Percentiles rank a stretch among this genome's conserved stretches.
Conservation (phyloP, 805 yeast genomes). For the Jamesozyma gamospora region DNA sequence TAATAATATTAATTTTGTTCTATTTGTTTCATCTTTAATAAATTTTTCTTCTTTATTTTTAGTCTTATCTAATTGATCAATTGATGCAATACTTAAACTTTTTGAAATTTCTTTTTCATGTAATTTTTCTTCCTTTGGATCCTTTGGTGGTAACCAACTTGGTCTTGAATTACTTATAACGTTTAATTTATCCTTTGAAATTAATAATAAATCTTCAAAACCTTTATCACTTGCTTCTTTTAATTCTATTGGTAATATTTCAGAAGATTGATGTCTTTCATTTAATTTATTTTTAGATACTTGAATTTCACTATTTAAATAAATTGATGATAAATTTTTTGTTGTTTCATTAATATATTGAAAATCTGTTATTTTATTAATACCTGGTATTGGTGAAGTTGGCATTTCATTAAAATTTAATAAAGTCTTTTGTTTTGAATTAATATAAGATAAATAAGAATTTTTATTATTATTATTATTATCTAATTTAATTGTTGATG, state of each 20-base stretch:
- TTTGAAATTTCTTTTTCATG: slow-evolving; percentile 49
- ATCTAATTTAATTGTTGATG: background rate
- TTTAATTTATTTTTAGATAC: slow-evolving; percentile 31
- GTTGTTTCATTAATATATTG: slow-evolving; percentile 30
- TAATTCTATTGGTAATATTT: slow-evolving; percentile 31
- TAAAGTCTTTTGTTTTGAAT: slow-evolving; percentile 16
- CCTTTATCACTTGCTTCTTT: slow-evolving; percentile 32
- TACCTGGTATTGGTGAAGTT: slow-evolving; percentile 44
- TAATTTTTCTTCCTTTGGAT: slow-evolving; percentile 37
- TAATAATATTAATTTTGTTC: slow-evolving; percentile 18
- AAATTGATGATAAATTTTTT: slow-evolving; percentile 33
- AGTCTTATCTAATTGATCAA: slow-evolving; percentile 26
- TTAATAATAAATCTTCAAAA: slow-evolving; percentile 49
- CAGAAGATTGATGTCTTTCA: slow-evolving; percentile 29
- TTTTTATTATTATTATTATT: background rate
- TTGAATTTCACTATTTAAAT: slow-evolving; percentile 31
- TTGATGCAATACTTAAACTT: slow-evolving; percentile 27
- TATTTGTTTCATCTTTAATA: slow-evolving; percentile 21
- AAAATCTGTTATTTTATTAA: slow-evolving; percentile 21
- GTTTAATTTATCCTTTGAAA: slow-evolving; percentile 51
- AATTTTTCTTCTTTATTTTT: slow-evolving; percentile 20
- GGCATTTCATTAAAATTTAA: slow-evolving; percentile 29
- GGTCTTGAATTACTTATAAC: slow-evolving; percentile 55
- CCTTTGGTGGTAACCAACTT: slow-evolving; percentile 62
- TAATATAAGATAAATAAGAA: background rate